Base-by-base conservation (phyloP, 345 rosid species). In the Euphorbia tirucalli region DNA sequence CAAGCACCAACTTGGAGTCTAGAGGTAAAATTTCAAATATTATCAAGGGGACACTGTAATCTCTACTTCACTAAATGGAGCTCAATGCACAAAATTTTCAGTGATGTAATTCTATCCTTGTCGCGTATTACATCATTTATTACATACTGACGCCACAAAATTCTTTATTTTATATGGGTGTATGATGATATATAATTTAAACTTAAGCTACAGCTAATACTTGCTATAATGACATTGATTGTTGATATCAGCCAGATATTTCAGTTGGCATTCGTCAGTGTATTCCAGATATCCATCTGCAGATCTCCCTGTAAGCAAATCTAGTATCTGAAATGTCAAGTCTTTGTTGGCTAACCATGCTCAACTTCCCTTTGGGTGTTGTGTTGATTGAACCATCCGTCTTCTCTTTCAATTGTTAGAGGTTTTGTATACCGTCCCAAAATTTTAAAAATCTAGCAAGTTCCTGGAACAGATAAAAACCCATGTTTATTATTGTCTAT, bases 381-480 rank as follows among this genome's bases (percentile, higher is more conserved):
- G 52, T 30, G 30, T 63, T 35, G 63, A 46, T 46, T 46, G 16
- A 46, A 46, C 52, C 52, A 13, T 16, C 7, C 25, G 0, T 21
- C 5, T 43, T 66, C 22, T 44, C 68, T 25, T 49, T 50, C 72
- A 55, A 5, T 24, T 31, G 48, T 35, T 30, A 22, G 43, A 54
- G 48, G 71, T 11, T 11, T 30, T 68, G 60, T 43, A 44, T 30
- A 18, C 61, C 62, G 4, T 61, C 54, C 19, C 46, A 66, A 30
- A 15, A 65, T 22, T 66, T 28, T 59, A 24, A 25, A n/a, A 7
- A 49, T 46, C 52, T 46, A 13, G 44, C 16, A 1, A 15, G 48
- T 60, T 55, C 66, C 81, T 69, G 69, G 41, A 41, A 57, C 69
- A 60, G 15, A 44, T 13, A 31, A 1, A 49, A 58, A 18, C 46